Evolutionary conservation across 2,329 filamentous ascomycete genomes (phyloP).

Genomic region (Pleomassaria siparia): DNA sequence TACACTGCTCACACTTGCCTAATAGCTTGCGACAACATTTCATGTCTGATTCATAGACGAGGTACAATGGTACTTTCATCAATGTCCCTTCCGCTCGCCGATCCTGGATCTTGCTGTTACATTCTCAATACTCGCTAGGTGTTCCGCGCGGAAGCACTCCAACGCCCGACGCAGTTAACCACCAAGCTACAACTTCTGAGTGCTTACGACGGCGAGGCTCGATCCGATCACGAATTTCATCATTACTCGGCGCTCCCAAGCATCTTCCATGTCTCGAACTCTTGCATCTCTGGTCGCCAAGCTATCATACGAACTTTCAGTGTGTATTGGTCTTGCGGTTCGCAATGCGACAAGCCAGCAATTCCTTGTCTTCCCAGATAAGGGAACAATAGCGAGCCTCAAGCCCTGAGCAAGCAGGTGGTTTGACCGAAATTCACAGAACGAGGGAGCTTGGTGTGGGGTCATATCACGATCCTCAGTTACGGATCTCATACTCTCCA

Average conservation of each 20-base stretch:
- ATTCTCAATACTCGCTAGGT: constrained; percentile 8
- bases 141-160: constrained; percentile 10
- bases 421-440: background rate
- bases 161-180: constrained; percentile 15
- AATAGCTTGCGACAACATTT: constrained; percentile 3
- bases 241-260: constrained; percentile 3
- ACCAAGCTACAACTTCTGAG: constrained; percentile 5
- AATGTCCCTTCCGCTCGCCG: constrained; percentile 8
- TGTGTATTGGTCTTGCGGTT: background rate
- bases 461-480: background rate
- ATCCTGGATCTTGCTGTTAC: constrained; percentile 1
- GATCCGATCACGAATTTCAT: constrained; percentile 9
- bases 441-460: background rate
- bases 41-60: background rate
- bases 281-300: background rate
- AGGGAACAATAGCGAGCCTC: background rate
- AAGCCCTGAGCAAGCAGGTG: background rate
- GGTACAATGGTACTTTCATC: constrained; percentile 11
- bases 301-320: background rate
- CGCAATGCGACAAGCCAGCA: background rate
- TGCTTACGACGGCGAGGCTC: constrained; percentile 12
- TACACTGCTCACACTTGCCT: background rate
- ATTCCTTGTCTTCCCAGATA: background rate
- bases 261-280: constrained; percentile 8
- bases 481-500: background rate